phyloP scores from a whole-genome alignment of 2,329 filamentous ascomycete genomes.

The Mycogone perniciosa region DNA sequence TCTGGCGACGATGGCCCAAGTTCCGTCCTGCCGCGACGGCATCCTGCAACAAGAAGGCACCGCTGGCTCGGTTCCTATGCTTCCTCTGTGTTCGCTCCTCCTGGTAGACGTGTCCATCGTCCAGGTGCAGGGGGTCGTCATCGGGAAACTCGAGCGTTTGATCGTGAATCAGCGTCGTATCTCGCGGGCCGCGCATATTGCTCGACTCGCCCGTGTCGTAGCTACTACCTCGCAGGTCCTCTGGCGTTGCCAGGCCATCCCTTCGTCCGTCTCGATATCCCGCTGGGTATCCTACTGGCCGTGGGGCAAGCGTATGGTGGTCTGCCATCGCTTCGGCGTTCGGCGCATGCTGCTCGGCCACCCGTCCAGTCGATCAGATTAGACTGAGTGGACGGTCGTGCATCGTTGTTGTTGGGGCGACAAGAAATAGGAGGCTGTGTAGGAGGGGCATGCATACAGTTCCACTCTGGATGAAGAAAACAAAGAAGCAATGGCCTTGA shows the following conservation, averaged over 20 bases:
- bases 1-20: conserved; percentile 22
- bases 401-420: no score
- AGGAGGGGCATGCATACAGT: no score
- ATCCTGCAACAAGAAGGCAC: conserved; percentile 47
- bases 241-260: conserved; percentile 13
- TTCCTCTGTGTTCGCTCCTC: conserved; percentile 24
- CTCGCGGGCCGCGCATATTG: conserved; percentile 24
- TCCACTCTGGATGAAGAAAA: no score
- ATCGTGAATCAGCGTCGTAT: conserved; percentile 14
- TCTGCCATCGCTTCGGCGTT: conserved; percentile 16
- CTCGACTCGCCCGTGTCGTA: conserved; percentile 43
- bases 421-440: no score
- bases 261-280: conserved; percentile 9
- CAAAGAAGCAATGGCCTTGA: no score
- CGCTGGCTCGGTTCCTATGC: conserved; percentile 40
- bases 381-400: no score
- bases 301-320: conserved; percentile 13
- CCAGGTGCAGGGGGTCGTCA: conserved; percentile 8
- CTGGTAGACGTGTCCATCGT: conserved; percentile 15
- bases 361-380: neutral
- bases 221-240: conserved; percentile 19
- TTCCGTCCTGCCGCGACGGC: conserved; percentile 30
- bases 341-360: conserved; percentile 17
- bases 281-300: conserved; percentile 9
- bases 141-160: conserved; percentile 13